Evolutionary conservation across 2,329 filamentous ascomycete genomes (phyloP).

Genomic region (Sporothrix schenckii): DNA sequence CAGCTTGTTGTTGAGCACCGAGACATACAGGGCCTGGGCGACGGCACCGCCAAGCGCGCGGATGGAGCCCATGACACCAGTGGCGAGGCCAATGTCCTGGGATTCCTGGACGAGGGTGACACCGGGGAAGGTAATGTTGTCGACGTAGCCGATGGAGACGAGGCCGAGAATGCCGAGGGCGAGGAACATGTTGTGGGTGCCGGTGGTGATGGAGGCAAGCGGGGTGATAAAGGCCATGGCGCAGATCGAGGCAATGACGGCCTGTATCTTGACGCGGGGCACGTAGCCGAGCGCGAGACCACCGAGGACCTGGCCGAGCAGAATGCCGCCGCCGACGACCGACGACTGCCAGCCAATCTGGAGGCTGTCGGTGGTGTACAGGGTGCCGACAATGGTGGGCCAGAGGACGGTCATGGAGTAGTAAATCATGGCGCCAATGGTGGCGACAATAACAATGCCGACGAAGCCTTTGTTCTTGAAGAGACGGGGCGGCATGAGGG

Average conservation of each 20-base stretch:
- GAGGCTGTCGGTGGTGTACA: conserved; percentile 48
- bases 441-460: conserved; percentile 46
- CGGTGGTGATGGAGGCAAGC: conserved; percentile 40
- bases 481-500: conserved; percentile 50
- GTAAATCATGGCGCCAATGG: conserved; percentile 51
- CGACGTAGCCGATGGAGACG: conserved; percentile 43
- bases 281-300: conserved; percentile 46
- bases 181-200: conserved; percentile 41
- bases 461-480: conserved; percentile 48
- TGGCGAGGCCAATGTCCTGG: conserved; percentile 52
- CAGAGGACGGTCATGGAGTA: conserved; percentile 51
- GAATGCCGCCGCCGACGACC: conserved; percentile 48
- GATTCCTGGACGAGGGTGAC: conserved; percentile 52
- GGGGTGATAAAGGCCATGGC: conserved; percentile 44
- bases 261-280: conserved; percentile 45
- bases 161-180: conserved; percentile 43
- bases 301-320: conserved; percentile 47
- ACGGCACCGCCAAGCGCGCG: conserved; percentile 49
- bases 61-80: conserved; percentile 51
- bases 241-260: conserved; percentile 41
- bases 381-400: conserved; percentile 48
- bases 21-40: conserved; percentile 45
- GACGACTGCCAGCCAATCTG: conserved; percentile 49
- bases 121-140: conserved; percentile 48
- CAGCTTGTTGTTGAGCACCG: conserved; percentile 46